Evolutionary conservation across 2,329 filamentous ascomycete species (phyloP), one percentile per base, ranked within the genome.

Genomic region (Colletotrichum agaves): DNA sequence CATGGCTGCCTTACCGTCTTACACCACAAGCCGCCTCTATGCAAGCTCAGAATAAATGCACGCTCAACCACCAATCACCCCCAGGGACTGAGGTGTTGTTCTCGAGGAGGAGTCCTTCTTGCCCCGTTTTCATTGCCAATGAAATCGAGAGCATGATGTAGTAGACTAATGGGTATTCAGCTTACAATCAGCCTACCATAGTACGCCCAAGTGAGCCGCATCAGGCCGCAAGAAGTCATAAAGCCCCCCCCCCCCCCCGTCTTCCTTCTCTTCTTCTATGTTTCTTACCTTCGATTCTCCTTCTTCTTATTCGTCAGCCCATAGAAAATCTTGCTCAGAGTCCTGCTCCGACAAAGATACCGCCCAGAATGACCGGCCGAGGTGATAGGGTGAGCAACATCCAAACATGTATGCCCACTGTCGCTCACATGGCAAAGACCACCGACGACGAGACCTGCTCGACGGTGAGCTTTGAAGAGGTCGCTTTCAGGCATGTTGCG

Each of bases 391-490:
- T 69, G 23, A 23, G 62, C n/a, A 12, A 11, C n/a, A 4, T 35
- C 39, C 10, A 7, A 15, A 17, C 12, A 11, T 19, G 10, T 3
- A 10, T 2, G 7, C 10, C 3, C 13, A 31, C 19, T 43, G 2
- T 43, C 21, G 27, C 50, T 69, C 17, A 67, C 19, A 46, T 33
- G 10, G 12, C 6, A 12, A 15, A 69, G 66, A 53, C 41, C 19
- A 49, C 69, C 47, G 67, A 70, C 15, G 73, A 75, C 56, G 77
- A 77, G 21, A 69, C 63, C 33, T 72, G 65, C 60, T 79, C 77
- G 5, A 73, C 63, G n/a, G 73, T 70, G 19, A 78, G 76, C 71
- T 79, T 76, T 63, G 77, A 79, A 68, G 76, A 79, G 8, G 72
- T 79, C 33, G 69, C 62, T 12, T 69, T 72, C 33, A 58, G 53